Evolutionary conservation across 2,329 filamentous ascomycete species (phyloP), one percentile per base, ranked within the genome.

Genomic region (Monilinia polystroma): DNA sequence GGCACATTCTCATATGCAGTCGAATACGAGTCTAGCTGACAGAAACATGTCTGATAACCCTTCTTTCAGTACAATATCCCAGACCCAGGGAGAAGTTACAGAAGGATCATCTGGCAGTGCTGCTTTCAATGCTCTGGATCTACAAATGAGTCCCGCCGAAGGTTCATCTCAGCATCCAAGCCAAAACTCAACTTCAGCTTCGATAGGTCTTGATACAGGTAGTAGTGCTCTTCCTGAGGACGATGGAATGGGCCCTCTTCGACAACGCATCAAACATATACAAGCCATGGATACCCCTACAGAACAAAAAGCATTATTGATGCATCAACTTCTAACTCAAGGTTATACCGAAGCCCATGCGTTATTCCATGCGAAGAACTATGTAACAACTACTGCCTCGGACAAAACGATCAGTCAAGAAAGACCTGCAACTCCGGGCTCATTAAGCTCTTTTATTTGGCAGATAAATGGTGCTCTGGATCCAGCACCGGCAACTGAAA

Each of bases 191-290:
- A 53, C 65, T 29, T 54, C 67, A 16, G 57, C 66, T 29, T 67
- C 52, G 16, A 66, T 68, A 47, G 66, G 66, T 4, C 69, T 58
- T 52, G 70, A 69, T 32, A 68, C 70, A 4, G 71, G 72, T 26
- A 72, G 70, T 53, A 70, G 67, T 45, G 73, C 74, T 18, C 66
- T 77, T 16, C 90, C 91, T 1, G 91, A 89, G 75, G 90, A 94
- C 74, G 91, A 95, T 80, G 91, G 91, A 55, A 93, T 92, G 88
- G 81, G 84, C 23, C 78, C 80, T 65, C 77, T 94, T 72, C 83
- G 91, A 72, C 82, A 80, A 70, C 86, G 85, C 69, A 92, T 95
- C 70, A 83, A 90, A 68, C 81, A 80, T 29, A 89, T 94, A 69
- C 89, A 92, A 75, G 81, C 84, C 35, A 82, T 83, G 71, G 81